Evolutionary conservation across 768 basidiomycete genomes (phyloP).

Genomic region (Amanita subjunquillea): DNA sequence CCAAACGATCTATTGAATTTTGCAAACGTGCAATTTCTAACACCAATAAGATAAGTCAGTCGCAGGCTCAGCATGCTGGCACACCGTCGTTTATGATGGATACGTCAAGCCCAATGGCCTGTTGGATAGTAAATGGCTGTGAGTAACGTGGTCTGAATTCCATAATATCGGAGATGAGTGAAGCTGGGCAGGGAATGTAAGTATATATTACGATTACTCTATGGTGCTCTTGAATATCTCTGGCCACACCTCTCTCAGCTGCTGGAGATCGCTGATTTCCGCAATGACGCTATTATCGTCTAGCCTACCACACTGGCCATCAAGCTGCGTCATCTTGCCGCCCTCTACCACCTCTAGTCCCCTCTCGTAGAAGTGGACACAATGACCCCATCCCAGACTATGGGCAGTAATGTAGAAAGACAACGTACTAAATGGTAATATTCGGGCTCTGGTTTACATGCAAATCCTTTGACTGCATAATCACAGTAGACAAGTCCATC

Average conservation of each 20-base stretch:
- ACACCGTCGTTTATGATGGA: conserved; percentile 63
- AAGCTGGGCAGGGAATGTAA: too few species aligned
- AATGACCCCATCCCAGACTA: conserved; percentile 58
- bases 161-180: conserved; percentile 11
- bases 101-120: conserved; percentile 58
- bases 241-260: conserved; percentile 63
- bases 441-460: conserved; percentile 72
- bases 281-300: conserved; percentile 30
- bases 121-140: conserved; percentile 66
- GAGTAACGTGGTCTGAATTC: conserved; percentile 56
- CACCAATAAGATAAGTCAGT: conserved; percentile 1
- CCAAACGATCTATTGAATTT: conserved; percentile 57
- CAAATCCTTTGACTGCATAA: conserved; percentile 54
- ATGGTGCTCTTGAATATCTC: conserved; percentile 47
- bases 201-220: too few species aligned
- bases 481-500: conserved; percentile 76
- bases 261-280: conserved; percentile 48
- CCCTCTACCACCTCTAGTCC: conserved; percentile 57
- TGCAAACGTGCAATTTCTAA: conserved; percentile 70
- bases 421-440: conserved; percentile 51
- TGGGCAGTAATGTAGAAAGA: conserved; percentile 29
- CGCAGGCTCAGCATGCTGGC: background rate
- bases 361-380: conserved; percentile 69
- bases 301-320: conserved; percentile 22
- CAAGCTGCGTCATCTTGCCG: conserved; percentile 41